These are phyloP conservation scores for Ustilago xerochloae DNA, from an alignment of 1,284 basidiomycete genomes.

Conservation along the genomic window DNA sequence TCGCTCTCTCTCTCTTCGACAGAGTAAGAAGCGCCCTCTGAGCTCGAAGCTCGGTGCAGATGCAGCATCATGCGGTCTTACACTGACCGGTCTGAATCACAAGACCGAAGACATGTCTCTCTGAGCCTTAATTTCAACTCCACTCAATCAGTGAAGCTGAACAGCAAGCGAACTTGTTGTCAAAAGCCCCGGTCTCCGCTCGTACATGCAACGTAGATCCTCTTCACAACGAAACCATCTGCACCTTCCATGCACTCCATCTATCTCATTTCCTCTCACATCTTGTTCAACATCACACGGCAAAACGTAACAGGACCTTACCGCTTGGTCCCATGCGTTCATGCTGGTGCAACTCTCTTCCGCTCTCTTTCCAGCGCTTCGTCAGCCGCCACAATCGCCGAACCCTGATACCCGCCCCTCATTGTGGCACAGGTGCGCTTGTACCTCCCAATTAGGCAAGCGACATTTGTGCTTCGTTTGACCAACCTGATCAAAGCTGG, in stretches of 20 bases:
- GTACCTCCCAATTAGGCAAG: constrained; percentile 15
- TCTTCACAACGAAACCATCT: not conserved
- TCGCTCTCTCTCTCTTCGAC: no score
- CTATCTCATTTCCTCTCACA: not conserved
- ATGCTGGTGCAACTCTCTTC: no score
- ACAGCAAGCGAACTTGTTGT: no score
- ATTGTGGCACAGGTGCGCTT: constrained; percentile 8
- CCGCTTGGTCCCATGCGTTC: no score
- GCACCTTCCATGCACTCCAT: constrained; percentile 3
- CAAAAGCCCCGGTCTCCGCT: not conserved
- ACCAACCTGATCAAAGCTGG: not conserved
- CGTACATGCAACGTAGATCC: constrained; percentile 25
- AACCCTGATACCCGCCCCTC: not conserved
- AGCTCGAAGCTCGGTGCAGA: not conserved
- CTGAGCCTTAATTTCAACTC: constrained; percentile 31
- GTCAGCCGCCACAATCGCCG: not conserved
- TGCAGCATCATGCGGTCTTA: not conserved
- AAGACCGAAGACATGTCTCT: constrained; percentile 35
- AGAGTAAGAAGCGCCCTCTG: not conserved
- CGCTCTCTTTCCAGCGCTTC: no score
- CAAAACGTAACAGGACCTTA: not conserved
- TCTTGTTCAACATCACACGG: not conserved
- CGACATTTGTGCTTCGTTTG: constrained; percentile 1
- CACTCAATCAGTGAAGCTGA: no score
- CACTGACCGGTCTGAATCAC: not conserved